Percentiles rank a stretch among this genome's conserved stretches.
phyloP scores from a whole-genome alignment of 2,329 filamentous ascomycete species.

The Colletotrichum simmondsii region DNA sequence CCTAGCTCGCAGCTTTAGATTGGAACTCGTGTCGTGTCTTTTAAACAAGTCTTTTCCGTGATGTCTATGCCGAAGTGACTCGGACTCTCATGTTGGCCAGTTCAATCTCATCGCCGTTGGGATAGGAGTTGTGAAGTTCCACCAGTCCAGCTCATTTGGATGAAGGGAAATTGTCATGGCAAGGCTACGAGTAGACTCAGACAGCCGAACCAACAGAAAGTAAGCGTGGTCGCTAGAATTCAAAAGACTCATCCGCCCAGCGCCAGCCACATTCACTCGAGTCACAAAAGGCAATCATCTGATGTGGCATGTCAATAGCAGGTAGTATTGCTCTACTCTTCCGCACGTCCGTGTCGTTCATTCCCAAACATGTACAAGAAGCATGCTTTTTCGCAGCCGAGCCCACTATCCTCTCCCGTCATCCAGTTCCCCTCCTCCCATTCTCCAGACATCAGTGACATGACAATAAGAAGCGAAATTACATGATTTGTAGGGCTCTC shows the following conservation, averaged over 20 bases:
- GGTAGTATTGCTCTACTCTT: constrained; percentile 16
- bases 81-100: too few species aligned
- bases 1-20: too few species aligned
- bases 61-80: too few species aligned
- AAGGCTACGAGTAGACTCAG: background rate
- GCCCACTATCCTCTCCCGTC: background rate
- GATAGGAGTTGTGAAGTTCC: too few species aligned
- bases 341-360: background rate
- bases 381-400: constrained; percentile 10
- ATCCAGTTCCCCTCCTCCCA: constrained; percentile 12
- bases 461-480: constrained; percentile 24
- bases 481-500: constrained; percentile 5
- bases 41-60: too few species aligned
- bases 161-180: too few species aligned
- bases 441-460: constrained; percentile 28
- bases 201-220: too few species aligned
- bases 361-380: constrained; percentile 29
- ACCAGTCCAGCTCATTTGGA: too few species aligned
- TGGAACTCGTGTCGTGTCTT: too few species aligned
- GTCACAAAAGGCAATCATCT: background rate
- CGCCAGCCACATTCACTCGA: background rate
- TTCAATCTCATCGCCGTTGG: too few species aligned
- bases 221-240: too few species aligned
- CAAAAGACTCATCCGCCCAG: too few species aligned
- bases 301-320: constrained; percentile 17